Base-by-base conservation (phyloP, 164 flowering plant species). In the Warburgia ugandensis region DNA sequence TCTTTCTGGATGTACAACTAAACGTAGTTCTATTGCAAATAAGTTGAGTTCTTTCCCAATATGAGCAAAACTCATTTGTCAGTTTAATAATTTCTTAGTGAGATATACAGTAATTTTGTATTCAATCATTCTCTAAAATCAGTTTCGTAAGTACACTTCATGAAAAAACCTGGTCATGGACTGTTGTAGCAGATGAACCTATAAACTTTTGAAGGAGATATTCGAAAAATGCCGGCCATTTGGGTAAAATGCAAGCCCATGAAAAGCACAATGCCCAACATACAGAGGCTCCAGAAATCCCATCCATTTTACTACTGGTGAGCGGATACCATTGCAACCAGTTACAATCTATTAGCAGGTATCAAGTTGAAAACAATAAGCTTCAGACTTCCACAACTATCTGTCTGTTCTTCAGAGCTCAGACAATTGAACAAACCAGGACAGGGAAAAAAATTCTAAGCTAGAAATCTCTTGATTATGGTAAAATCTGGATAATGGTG, bases 151-250 rank as follows among this genome's bases (percentile, higher is more conserved):
- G 31, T 22, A 32, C 43, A 26, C 28, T 54, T 45, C 21, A 42
- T 23, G 44, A 20, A 36, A 29, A 37, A 32, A 85, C 96, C 96
- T 78, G 94, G 88, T 32, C 92, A 69, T 49, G 80, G 54, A 48
- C 69, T 75, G 73, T 91, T 87, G 83, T 60, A 85, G 85, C 90
- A 83, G 68, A 92, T 63, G 49, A 92, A 92, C 96, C 98, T 87
- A 58, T 87, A 92, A 27, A 83, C 98, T 67, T 78, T 92, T 10
- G 84, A 73, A 12, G 80, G 61, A 50, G 98, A 85, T 62, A 87
- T 78, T 29, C 96, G 96, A 50, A 85, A 83, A 60, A 64, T 81
- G 38, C 88, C 95, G 96, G 10, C 86, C 95, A 27, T 62, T 52
- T 4, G 84, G 79, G 66, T 73, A 92, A 53, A 43, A 52, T 33